phyloP scores from a whole-genome alignment of 2,329 filamentous ascomycete genomes.

The Beauveria caledonica region DNA sequence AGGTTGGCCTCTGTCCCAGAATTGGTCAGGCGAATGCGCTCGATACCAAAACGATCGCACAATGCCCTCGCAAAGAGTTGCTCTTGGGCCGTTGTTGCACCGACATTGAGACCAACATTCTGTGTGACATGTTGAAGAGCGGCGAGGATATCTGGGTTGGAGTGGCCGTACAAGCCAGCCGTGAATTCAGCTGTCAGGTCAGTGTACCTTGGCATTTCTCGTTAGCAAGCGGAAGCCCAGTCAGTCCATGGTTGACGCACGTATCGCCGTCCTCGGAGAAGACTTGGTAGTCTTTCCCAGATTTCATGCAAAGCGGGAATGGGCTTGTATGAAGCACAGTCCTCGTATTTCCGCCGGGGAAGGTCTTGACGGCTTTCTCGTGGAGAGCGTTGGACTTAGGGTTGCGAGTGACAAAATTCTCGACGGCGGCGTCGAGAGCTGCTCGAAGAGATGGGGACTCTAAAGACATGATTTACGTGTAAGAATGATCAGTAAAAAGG shows the following conservation, averaged over 20 bases:
- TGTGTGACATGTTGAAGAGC: constrained; percentile 39
- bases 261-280: constrained; percentile 33
- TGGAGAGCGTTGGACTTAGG: constrained; percentile 30
- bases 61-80: constrained; percentile 41
- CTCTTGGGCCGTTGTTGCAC: constrained; percentile 45
- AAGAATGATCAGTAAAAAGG: background rate
- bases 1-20: constrained; percentile 59
- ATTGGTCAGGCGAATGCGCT: constrained; percentile 53
- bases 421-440: constrained; percentile 25
- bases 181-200: constrained; percentile 58
- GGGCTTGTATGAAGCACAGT: constrained; percentile 35
- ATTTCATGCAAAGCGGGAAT: constrained; percentile 35
- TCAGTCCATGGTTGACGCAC: constrained; percentile 15
- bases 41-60: constrained; percentile 45
- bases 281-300: constrained; percentile 27
- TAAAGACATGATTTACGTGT: background rate
- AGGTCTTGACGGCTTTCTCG: constrained; percentile 25
- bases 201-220: constrained; percentile 33
- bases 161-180: constrained; percentile 60
- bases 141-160: constrained; percentile 42
- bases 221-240: background rate
- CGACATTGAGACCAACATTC: constrained; percentile 44
- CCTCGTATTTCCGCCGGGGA: constrained; percentile 41
- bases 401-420: constrained; percentile 29
- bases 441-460: constrained; percentile 16